Base-by-base conservation (phyloP, 2,329 filamentous ascomycete species). In the Diaporthe aspalathi region DNA sequence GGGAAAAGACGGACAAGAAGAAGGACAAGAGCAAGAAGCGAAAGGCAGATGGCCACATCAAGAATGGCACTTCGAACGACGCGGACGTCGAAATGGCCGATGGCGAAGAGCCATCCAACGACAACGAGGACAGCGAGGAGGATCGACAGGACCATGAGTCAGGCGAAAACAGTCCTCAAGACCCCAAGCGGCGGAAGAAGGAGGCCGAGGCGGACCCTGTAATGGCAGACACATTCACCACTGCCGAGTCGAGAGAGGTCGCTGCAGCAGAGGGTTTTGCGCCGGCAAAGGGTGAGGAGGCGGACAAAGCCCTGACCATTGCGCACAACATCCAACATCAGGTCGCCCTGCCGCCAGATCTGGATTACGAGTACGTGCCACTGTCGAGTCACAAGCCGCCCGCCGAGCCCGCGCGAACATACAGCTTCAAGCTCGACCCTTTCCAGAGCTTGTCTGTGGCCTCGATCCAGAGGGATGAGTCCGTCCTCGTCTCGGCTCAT, bases 321-420 rank as follows among this genome's bases (percentile, higher is more conserved):
- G 95, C 94, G 57, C 97, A 99, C 84, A 97, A 99, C 84, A 97
- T 99, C 77, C 95, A 97, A 82, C 96, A 99, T 86, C 95, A 99
- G 83, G 96, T 98, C 76, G 94, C 96, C 16, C 87, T 99, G 24
- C 96, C 96, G 2, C 95, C 95, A 12, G 94, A 97, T 80, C 93
- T 97, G 69, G 94, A 97, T 83, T 97, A 97, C 84, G 92, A 95
- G 80, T 98, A 97, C 79, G 88, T 97, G 22, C 95, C 95, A n/a
- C 93, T 99, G 67, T 97, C 94, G 27, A 89, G 97, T 82, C 96
- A 99, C 86, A 94, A 94, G 81, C 86, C 94, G n/a, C 94, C 95
- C 14, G 92, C 91, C 70, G 90, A 93, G 74, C 96, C 96, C 1
- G 96, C 96, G 24, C 89, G 93, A 74, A 90, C 87, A 43, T 99